Conservation (phyloP, 495 filamentous ascomycete species). For the Neurospora sp. region DNA sequence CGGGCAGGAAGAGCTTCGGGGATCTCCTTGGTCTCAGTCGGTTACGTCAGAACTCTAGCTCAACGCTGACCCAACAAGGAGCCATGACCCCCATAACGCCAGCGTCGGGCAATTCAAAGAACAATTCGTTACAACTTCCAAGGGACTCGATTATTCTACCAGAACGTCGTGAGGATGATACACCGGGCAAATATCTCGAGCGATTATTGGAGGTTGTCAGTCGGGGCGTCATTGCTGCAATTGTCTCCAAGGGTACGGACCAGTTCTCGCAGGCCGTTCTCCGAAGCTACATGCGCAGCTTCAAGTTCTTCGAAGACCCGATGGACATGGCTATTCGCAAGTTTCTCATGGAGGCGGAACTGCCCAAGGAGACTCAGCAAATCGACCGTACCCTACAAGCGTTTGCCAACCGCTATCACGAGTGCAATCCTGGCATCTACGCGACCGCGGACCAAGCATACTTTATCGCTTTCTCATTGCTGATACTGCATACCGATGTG, state of each 20-base stretch:
- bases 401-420: constrained; percentile 93
- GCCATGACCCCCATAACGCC: constrained; percentile 57
- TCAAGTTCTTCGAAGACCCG: constrained; percentile 89
- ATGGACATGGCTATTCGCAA: constrained; percentile 97
- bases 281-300: constrained; percentile 88
- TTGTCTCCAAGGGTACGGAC: constrained; percentile 74
- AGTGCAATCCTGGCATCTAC: constrained; percentile 97
- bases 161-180: constrained; percentile 76
- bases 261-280: constrained; percentile 73
- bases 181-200: constrained; percentile 77
- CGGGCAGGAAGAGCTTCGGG: constrained; percentile 79
- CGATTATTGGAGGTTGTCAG: constrained; percentile 71
- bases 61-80: constrained; percentile 41
- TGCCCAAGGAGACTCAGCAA: constrained; percentile 96
- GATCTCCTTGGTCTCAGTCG: constrained; percentile 72
- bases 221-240: constrained; percentile 66
- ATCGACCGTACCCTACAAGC: constrained; percentile 90
- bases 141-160: constrained; percentile 58
- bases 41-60: constrained; percentile 68
- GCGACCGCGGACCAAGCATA: constrained; percentile 88
- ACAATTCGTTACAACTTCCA: constrained; percentile 58
- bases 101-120: constrained; percentile 54
- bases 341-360: constrained; percentile 89
- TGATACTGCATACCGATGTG: constrained; percentile 94
- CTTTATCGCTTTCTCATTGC: constrained; percentile 91